Conservation (phyloP, 768 basidiomycete species). For the Mycena polygramma region DNA sequence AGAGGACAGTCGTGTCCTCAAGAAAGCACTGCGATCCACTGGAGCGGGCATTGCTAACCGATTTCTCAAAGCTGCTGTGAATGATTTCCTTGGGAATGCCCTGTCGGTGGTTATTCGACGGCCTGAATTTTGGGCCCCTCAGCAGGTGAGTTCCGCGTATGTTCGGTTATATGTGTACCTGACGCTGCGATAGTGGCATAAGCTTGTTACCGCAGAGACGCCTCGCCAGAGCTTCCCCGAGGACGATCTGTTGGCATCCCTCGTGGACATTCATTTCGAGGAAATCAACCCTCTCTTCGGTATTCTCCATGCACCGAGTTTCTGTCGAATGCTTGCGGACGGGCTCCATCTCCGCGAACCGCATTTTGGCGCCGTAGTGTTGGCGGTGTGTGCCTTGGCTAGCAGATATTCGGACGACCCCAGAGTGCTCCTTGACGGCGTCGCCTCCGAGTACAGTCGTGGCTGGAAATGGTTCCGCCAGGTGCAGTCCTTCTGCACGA, state of each 20-base stretch:
- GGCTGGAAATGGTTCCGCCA: slow-evolving; percentile 23
- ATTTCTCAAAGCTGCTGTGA: slow-evolving; percentile 1
- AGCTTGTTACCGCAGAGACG: slow-evolving; percentile 8
- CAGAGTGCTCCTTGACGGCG: slow-evolving; percentile 49
- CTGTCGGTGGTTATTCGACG: background rate
- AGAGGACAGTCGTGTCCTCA: no score
- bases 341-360: slow-evolving; percentile 63
- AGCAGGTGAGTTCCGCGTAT: background rate
- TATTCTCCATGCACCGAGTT: slow-evolving; percentile 76
- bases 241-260: slow-evolving; percentile 56
- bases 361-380: slow-evolving; percentile 58
- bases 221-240: slow-evolving; percentile 60
- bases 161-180: background rate
- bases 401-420: slow-evolving; percentile 58
- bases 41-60: background rate
- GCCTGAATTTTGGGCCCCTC: slow-evolving; percentile 2
- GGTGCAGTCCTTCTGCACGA: background rate
- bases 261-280: slow-evolving; percentile 73
- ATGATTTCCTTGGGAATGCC: background rate
- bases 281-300: slow-evolving; percentile 65
- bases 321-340: slow-evolving; percentile 62
- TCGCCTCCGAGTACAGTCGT: slow-evolving; percentile 8
- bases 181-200: slow-evolving; percentile 17
- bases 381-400: slow-evolving; percentile 65
- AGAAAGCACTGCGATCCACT: background rate